These are phyloP conservation scores for Chlorophyllum brunneum DNA, from an alignment of 768 basidiomycete genomes.

Conservation along the genomic window DNA sequence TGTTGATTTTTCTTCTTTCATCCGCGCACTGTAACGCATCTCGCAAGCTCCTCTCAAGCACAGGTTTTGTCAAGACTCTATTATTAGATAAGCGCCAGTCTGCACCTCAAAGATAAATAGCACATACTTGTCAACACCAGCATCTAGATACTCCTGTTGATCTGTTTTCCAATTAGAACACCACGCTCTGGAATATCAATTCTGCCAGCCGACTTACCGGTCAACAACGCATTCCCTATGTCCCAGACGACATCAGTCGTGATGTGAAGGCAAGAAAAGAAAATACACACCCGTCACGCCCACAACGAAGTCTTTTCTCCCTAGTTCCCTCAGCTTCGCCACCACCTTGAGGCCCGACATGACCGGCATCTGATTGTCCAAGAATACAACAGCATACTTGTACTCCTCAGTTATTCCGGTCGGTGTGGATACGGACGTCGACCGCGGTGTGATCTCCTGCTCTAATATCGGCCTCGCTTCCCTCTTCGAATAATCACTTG, in stretches of 20 bases:
- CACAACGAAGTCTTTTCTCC: constrained; percentile 75
- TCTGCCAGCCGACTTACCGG: constrained; percentile 30
- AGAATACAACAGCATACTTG: constrained; percentile 45
- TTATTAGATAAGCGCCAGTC: constrained; percentile 11
- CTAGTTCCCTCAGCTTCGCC: constrained; percentile 57
- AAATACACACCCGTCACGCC: constrained; percentile 62
- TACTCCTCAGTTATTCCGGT: constrained; percentile 24
- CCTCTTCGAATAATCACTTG: constrained; percentile 30
- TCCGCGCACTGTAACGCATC: constrained; percentile 43
- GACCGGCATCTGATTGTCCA: constrained; percentile 82
- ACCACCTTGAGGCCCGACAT: constrained; percentile 73
- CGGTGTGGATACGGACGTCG: constrained; percentile 12
- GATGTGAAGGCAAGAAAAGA: not conserved
- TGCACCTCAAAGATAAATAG: not conserved
- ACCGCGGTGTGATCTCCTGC: constrained; percentile 19
- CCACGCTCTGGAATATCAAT: constrained; percentile 2
- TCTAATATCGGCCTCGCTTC: constrained; percentile 35
- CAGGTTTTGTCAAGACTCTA: constrained; percentile 79
- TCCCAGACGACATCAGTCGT: constrained; percentile 5
- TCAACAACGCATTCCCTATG: constrained; percentile 50
- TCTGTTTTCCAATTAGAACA: constrained; percentile 36
- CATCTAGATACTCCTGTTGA: constrained; percentile 71
- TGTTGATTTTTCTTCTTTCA: constrained; percentile 36
- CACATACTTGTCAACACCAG: constrained; percentile 71
- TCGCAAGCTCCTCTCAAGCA: constrained; percentile 54